Base-by-base conservation (phyloP, 345 rosid genomes). In the Psidium guajava region DNA sequence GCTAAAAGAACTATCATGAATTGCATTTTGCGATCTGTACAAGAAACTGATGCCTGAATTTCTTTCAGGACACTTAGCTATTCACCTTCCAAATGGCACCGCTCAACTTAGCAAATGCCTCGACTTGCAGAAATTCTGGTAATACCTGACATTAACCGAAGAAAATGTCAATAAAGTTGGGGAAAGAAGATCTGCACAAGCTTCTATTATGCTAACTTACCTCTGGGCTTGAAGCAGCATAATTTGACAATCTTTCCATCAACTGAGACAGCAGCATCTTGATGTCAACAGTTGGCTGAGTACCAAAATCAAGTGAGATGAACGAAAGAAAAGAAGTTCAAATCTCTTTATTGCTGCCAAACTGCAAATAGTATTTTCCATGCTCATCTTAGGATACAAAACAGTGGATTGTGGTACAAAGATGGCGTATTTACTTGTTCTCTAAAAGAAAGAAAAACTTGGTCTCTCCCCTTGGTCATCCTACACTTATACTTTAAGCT, bases 161-260 rank as follows among this genome's bases (percentile, higher is more conserved):
- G 81, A 27, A 22, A 83, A 73, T 54, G 87, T 85, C 20, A 75
- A 36, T 77, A 85, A 85, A 81, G 51, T 77, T 16, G 50, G 27
- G 49, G 56, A 82, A 54, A 51, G 47, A 24, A 47, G n/a, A 85
- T 83, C n/a, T 77, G 24, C 28, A 9, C 28, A 83, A 84, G 74
- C 80, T 73, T 77, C 56, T 51, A 47, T 82, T 64, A 42, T 18
- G 24, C 82, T 82, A 80, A 91, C 92, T 92, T 89, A 95, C 98
- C 86, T 94, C 98, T 83, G 92, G 54, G 88, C 92, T 95, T 87
- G 98, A 94, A 74, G 94, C 95, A 81, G 98, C 98, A 88, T 96
- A 94, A 86, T 92, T 96, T 88, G 99, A 96, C 85, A 96, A 92
- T 87, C 99, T 92, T 56, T 95, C 99, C 99, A 96, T 96, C 87